A percentile compares a stretch with the other conserved stretches of the same genome.
Evolutionary conservation across 768 basidiomycete genomes (phyloP).

Genomic region (Cyathus striatus): DNA sequence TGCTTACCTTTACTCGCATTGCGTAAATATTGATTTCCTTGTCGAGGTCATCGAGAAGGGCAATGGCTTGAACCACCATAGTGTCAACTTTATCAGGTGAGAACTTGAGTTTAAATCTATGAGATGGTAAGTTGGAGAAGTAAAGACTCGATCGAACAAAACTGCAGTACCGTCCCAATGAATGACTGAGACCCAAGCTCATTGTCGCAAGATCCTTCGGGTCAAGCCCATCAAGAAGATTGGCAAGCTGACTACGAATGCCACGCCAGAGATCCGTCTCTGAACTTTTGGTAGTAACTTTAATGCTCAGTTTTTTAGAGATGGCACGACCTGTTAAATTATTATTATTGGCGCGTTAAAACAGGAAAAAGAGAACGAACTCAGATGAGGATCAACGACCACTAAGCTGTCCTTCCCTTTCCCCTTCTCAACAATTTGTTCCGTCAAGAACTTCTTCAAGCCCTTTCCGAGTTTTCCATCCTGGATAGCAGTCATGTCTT

Average conservation of each 20-base stretch:
- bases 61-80: conserved; percentile 99
- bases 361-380: conserved; percentile 54
- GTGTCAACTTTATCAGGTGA: conserved; percentile 99
- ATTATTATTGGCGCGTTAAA: no score
- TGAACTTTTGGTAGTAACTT: conserved; percentile 60
- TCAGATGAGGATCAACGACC: conserved; percentile 87
- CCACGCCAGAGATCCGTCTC: conserved; percentile 90
- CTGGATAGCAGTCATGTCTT: conserved; percentile 91
- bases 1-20: conserved; percentile 90
- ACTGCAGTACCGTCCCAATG: conserved; percentile 73
- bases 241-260: conserved; percentile 83
- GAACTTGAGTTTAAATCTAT: conserved; percentile 97
- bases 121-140: no score
- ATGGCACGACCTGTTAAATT: conserved; percentile 74
- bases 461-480: conserved; percentile 91
- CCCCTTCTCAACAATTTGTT: conserved; percentile 82
- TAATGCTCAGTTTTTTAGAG: conserved; percentile 90
- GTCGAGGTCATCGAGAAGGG: conserved; percentile 95
- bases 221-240: conserved; percentile 85
- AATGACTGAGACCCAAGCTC: conserved; percentile 96
- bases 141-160: no score
- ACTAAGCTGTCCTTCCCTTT: conserved; percentile 83
- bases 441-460: conserved; percentile 88
- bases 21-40: conserved; percentile 99
- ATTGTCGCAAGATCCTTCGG: conserved; percentile 95